Evolutionary conservation across 2,329 filamentous ascomycete genomes (phyloP).

Genomic region (Lecanicillium sp.): DNA sequence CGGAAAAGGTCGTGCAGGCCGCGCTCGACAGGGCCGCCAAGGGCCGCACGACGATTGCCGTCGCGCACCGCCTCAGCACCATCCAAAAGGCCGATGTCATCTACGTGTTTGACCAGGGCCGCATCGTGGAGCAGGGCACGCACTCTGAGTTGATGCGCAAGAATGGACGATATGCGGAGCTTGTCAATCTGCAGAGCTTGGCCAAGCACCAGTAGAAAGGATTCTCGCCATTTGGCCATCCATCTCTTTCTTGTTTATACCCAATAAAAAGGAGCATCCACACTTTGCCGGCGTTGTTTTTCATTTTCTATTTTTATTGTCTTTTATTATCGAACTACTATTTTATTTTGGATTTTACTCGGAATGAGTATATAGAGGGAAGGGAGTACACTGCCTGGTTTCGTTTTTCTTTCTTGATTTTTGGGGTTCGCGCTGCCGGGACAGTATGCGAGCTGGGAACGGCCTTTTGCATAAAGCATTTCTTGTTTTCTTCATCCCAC

Average conservation of each 20-base stretch:
- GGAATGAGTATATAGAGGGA: no score
- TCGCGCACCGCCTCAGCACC: constrained; percentile 84
- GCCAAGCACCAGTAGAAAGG: constrained; percentile 41
- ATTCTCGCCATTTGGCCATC: not conserved
- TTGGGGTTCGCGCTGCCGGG: no score
- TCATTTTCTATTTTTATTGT: no score
- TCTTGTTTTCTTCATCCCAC: no score
- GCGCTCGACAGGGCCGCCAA: constrained; percentile 76
- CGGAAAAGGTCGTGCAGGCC: constrained; percentile 72
- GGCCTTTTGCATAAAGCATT: no score
- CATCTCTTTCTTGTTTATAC: constrained; percentile 4
- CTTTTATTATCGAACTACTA: no score
- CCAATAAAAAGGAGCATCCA: no score
- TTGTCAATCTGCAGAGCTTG: constrained; percentile 74
- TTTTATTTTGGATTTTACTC: no score
- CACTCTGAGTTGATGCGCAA: constrained; percentile 65
- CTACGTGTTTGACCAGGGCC: constrained; percentile 90
- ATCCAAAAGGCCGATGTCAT: constrained; percentile 94
- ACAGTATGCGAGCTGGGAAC: no score
- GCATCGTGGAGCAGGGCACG: constrained; percentile 76
- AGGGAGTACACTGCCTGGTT: no score
- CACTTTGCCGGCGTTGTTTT: not conserved
- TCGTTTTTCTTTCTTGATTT: no score
- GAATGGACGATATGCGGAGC: constrained; percentile 67
- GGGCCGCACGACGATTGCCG: constrained; percentile 84